Percentiles rank a stretch among this genome's conserved stretches.
Evolutionary conservation across 257 asterid genomes (phyloP).

Genomic region (Lavandula angustifolia): DNA sequence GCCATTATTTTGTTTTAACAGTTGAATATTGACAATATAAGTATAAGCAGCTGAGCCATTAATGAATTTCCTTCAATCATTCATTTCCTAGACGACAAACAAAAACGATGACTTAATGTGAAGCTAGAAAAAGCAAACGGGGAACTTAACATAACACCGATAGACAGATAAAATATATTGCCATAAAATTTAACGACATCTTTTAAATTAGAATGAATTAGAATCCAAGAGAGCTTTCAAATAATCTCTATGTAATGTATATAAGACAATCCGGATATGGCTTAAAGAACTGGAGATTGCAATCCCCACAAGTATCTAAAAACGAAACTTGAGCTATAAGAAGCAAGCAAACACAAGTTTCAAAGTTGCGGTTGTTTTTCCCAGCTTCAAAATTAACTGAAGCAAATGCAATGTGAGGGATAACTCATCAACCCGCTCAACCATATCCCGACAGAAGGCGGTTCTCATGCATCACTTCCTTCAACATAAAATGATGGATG

Average conservation of each 20-base stretch:
- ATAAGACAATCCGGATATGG: not conserved
- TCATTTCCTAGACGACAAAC: too few species aligned
- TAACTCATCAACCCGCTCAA: not conserved
- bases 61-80: not conserved
- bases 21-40: not conserved
- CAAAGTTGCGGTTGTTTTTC: constrained; percentile 1
- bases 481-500: not conserved
- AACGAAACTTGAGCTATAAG: not conserved
- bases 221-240: not conserved
- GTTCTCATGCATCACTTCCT: too few species aligned
- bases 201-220: not conserved
- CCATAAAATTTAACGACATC: not conserved
- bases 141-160: not conserved
- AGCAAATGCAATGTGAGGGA: constrained; percentile 2
- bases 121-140: not conserved
- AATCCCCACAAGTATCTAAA: not conserved
- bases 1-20: not conserved
- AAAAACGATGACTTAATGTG: not conserved
- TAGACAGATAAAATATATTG: not conserved
- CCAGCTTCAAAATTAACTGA: constrained; percentile 16
- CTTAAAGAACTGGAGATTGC: not conserved
- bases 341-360: not conserved
- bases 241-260: not conserved
- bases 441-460: too few species aligned
- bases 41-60: not conserved